Percentiles rank a stretch among this genome's conserved stretches.
phyloP scores from a whole-genome alignment of 176 grass and related monocot genomes.

The Cocos nucifera region DNA sequence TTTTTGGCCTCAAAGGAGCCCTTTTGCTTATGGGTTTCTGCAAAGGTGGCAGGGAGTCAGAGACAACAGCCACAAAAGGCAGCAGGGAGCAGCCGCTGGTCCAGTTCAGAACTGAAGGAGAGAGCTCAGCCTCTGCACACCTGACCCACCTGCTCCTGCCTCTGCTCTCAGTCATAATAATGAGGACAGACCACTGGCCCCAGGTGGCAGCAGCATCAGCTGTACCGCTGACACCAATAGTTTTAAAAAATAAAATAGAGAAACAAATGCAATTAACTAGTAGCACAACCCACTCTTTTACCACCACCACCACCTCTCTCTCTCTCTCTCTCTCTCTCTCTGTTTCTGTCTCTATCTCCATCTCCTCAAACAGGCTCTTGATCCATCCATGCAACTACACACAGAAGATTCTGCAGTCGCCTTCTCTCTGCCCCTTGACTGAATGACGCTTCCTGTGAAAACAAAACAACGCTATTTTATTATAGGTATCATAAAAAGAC shows the following conservation, averaged over 20 bases:
- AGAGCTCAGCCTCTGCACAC: background rate
- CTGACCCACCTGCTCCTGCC: constrained; percentile 2
- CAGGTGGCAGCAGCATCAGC: constrained; percentile 16
- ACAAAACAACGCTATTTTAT: constrained; percentile 1
- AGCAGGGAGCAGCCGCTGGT: constrained; percentile 1
- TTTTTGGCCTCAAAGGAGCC: constrained; percentile 4
- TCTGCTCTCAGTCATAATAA: constrained; percentile 2
- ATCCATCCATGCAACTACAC: background rate
- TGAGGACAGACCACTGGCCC: constrained; percentile 15
- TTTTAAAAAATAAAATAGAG: constrained; percentile 3
- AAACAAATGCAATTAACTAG: background rate
- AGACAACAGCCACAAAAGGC: constrained; percentile 1
- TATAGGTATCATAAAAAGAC: constrained; percentile 7
- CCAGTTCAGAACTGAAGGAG: too few relatives aligned
- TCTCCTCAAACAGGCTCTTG: background rate
- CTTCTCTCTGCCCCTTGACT: constrained; percentile 9
- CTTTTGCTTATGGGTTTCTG: constrained; percentile 19
- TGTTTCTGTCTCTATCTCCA: too few relatives aligned
- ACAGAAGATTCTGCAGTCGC: background rate
- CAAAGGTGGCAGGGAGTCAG: constrained; percentile 9
- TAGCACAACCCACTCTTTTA: too few relatives aligned
- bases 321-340: too few relatives aligned
- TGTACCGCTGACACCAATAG: constrained; percentile 9
- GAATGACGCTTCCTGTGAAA: constrained; percentile 20
- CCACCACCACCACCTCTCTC: too few relatives aligned